Base-by-base conservation (phyloP, 2,329 filamentous ascomycete species). In the Dissoconium aciculare region DNA sequence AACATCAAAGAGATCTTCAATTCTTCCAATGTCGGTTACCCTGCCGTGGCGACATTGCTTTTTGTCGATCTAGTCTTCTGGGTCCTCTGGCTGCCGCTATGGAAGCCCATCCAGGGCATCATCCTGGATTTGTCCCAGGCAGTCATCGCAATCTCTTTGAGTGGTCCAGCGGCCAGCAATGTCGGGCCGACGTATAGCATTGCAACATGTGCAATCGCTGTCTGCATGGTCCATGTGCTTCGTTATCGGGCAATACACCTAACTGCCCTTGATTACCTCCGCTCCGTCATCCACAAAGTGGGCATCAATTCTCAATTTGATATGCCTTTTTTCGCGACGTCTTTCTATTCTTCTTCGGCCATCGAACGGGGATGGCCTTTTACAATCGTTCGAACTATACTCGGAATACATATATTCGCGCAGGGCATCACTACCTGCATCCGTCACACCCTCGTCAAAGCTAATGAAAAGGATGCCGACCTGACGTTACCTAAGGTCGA, bases 1-100 rank as follows among this genome's bases (percentile, higher is more conserved):
- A 89, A 81, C 50, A 71, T 93, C 47, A 82, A 80, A 55, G 85
- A 94, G 53, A 81, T 94, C 46, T 85, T 94, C 51, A 82, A 92
- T 53, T 80, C 79, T 36, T 80, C 81, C 39, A 73, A 81, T 29
- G 42, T 51, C 27, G 83, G 81, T 40, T 85, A 82, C 26, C 85
- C 85, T 12, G 91, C 84, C 5, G 62, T 93, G 37, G 77, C 79
- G 35, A 91, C 83, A 5, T 78, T 92, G 41, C 61, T 87, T 34
- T 76, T 82, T 41, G 78, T 91, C 56, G 87, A 94, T 53, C 69
- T 89, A 47, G 79, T 87, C 44, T 66, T 94, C 44, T 63, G 87
- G 40, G 64, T 89, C 39, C 42, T 40, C 21, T 94, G 84, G 81
- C 64, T 92, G 27, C 80, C 89, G 44, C 67, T 92, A 38, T 91